Percentiles rank a stretch among this genome's conserved stretches.
Evolutionary conservation across 805 yeast species (phyloP).

Genomic region (Saturnispora serradocipensis): DNA sequence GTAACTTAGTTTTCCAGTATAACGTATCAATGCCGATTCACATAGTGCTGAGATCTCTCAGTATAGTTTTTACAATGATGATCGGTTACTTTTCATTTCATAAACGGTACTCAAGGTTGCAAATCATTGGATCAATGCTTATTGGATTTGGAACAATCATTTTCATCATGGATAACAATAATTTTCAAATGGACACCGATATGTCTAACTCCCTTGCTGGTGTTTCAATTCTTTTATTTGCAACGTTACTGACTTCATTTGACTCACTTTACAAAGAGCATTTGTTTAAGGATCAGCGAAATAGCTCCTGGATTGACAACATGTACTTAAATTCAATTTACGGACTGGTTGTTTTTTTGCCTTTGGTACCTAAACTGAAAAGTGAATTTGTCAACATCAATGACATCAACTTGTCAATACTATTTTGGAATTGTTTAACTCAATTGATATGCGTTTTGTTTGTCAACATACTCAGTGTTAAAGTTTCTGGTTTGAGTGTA

Average conservation of each 20-base stretch:
- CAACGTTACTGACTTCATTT: conserved; percentile 30
- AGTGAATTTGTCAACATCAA: conserved; percentile 7
- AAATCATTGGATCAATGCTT: conserved; percentile 41
- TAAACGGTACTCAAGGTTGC: conserved; percentile 36
- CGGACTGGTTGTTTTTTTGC: conserved; percentile 43
- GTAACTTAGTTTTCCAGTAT: conserved; percentile 49
- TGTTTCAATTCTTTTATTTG: conserved; percentile 4
- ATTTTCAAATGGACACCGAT: background rate
- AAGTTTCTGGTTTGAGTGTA: conserved; percentile 53
- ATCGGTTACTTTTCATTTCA: conserved; percentile 41
- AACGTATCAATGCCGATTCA: conserved; percentile 59
- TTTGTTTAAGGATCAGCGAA: conserved; percentile 26
- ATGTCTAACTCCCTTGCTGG: conserved; percentile 3
- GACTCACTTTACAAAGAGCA: conserved; percentile 39
- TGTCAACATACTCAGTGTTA: conserved; percentile 52
- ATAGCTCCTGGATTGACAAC: conserved; percentile 49
- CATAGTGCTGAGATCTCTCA: conserved; percentile 55
- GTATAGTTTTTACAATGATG: conserved; percentile 52
- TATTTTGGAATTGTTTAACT: conserved; percentile 38
- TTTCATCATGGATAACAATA: conserved; percentile 23
- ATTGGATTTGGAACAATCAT: conserved; percentile 49
- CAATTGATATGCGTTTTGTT: conserved; percentile 60
- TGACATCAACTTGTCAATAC: conserved; percentile 13
- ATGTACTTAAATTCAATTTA: conserved; percentile 52
- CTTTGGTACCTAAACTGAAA: conserved; percentile 24